Conservation (phyloP, 495 filamentous ascomycete species). For the Chaetomidium leptoderma region DNA sequence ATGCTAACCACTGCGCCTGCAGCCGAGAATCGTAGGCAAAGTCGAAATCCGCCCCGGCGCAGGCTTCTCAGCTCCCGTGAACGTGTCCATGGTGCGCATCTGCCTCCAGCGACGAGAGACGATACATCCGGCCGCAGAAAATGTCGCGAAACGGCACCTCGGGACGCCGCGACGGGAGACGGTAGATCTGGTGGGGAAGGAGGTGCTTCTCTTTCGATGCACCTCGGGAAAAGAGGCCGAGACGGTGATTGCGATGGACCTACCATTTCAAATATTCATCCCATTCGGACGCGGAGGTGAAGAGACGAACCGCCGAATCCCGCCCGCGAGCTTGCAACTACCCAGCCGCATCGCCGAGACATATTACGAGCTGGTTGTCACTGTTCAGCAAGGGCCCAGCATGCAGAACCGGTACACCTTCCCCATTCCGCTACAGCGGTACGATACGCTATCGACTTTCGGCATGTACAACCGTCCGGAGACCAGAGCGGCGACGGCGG, state of each 20-base stretch:
- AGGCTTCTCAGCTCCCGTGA: slow-evolving; percentile 81
- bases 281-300: slow-evolving; percentile 86
- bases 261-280: slow-evolving; percentile 96
- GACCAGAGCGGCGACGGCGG: slow-evolving; percentile 73
- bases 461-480: slow-evolving; percentile 99
- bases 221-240: slow-evolving; percentile 77
- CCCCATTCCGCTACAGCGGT: slow-evolving; percentile 84
- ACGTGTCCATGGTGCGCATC: slow-evolving; percentile 89
- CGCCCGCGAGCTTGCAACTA: slow-evolving; percentile 87
- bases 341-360: slow-evolving; percentile 91
- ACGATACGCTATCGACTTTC: slow-evolving; percentile 95
- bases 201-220: slow-evolving; percentile 87
- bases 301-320: slow-evolving; percentile 81
- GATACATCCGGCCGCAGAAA: slow-evolving; percentile 94
- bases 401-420: slow-evolving; percentile 87
- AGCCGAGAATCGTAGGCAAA: slow-evolving; percentile 96
- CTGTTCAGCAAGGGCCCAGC: slow-evolving; percentile 81
- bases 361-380: slow-evolving; percentile 93
- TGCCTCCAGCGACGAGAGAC: slow-evolving; percentile 89
- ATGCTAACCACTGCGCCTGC: slow-evolving; percentile 26
- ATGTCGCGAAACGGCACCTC: slow-evolving; percentile 84
- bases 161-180: slow-evolving; percentile 90
- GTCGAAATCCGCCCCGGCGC: slow-evolving; percentile 88
- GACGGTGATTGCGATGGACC: slow-evolving; percentile 90
- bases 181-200: slow-evolving; percentile 88